phyloP scores from a whole-genome alignment of 179 eudicot genomes.

The Silene vulgaris region DNA sequence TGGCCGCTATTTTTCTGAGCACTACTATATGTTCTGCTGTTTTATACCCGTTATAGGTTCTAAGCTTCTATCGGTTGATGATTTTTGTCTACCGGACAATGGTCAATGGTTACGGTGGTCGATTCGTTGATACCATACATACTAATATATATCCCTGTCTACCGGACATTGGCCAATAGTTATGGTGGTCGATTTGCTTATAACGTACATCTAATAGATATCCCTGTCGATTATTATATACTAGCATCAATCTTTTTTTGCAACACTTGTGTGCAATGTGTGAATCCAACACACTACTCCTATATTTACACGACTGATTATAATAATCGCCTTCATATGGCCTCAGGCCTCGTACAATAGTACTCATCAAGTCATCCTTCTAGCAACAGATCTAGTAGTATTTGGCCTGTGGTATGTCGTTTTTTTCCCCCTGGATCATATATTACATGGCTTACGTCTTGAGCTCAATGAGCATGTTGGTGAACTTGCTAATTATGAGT shows the following conservation, averaged over 20 bases:
- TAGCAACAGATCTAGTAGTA: neutral
- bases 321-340: neutral
- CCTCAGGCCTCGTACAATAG: neutral
- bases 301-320: neutral
- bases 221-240: neutral
- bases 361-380: neutral
- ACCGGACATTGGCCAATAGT: neutral
- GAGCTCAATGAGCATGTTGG: neutral
- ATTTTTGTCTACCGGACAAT: neutral
- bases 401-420: neutral
- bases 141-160: slow-evolving; percentile 1
- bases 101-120: neutral
- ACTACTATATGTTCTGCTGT: neutral
- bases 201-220: slow-evolving; percentile 1
- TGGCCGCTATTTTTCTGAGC: neutral
- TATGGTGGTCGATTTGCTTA: neutral
- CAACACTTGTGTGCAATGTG: neutral
- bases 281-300: neutral
- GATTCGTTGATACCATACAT: neutral
- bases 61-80: neutral
- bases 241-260: neutral
- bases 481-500: neutral
- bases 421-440: neutral
- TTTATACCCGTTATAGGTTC: neutral
- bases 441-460: neutral